Conservation (phyloP, 805 yeast species). For the Yamadazyma phyllophila region DNA sequence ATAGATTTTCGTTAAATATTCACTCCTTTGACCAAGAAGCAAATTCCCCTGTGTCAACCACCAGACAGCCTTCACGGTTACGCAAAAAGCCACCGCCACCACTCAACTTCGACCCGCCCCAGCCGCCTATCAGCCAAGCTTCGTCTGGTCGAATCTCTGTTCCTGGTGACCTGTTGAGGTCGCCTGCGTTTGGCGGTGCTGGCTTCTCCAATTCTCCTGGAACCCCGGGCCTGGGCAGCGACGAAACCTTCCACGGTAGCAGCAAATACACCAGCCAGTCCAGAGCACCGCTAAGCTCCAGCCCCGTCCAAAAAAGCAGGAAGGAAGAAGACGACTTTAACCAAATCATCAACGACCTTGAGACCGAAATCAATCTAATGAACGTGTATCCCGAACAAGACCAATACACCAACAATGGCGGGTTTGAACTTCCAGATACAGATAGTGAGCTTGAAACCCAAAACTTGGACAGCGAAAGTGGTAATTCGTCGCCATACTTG, state of each 20-base stretch:
- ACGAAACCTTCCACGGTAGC: too few relatives aligned
- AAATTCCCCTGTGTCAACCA: too few relatives aligned
- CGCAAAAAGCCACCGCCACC: slow-evolving; percentile 6
- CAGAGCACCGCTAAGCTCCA: background rate
- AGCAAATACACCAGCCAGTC: too few relatives aligned
- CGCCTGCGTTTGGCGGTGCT: background rate
- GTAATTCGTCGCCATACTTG: background rate
- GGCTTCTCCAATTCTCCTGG: background rate
- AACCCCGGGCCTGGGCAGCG: too few relatives aligned
- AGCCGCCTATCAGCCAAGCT: background rate
- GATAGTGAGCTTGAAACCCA: slow-evolving; percentile 2
- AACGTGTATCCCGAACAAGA: background rate
- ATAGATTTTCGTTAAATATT: background rate
- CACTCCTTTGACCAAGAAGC: background rate
- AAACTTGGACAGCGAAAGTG: background rate
- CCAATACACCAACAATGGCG: background rate
- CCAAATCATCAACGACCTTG: slow-evolving; percentile 2
- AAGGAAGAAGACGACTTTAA: background rate
- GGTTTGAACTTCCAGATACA: background rate
- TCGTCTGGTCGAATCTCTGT: background rate
- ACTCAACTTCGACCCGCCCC: slow-evolving; percentile 1
- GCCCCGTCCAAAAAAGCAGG: background rate
- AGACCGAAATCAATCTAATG: slow-evolving; percentile 1
- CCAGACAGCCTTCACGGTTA: slow-evolving; percentile 1
- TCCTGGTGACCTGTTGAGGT: background rate